Evolutionary conservation across 2,329 filamentous ascomycete species (phyloP), one percentile per base, ranked within the genome.

Genomic region (Diaporthe vexans): DNA sequence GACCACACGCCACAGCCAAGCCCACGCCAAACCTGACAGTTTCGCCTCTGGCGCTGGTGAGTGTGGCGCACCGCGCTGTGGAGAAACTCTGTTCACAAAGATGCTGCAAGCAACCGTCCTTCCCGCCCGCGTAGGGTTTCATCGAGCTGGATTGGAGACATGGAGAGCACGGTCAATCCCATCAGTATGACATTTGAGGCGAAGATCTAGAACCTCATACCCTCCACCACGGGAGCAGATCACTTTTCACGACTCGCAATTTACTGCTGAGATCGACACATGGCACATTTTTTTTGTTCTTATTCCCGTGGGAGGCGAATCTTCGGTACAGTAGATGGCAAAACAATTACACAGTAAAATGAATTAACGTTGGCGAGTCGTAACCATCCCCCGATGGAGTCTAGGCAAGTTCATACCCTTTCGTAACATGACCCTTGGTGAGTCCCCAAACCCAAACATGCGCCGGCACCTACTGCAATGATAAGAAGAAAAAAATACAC

Each of bases 91-190:
- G 48, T 46, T 69, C 72, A 65, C 72, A 52, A 5, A 71, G 72
- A 74, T 74, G 72, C 72, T 74, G 72, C 72, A 74, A 63, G 57
- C 57, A 33, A n/a, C 72, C 72, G 72, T 43, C 21, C 46, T n/a
- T 63, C 43, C 59, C 52, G 71, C 35, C 57, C 48, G 29, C n/a
- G 33, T 65, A 58, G 46, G 57, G 52, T 59, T 61, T 72, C 52
- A 59, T 54, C 54, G 43, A 54, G 17, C 43, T 35, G 26, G 52
- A 37, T 43, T 26, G 19, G 52, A 59, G 40, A 37, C 33, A 2
- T 29, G 26, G 19, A 43, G 24, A 51, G 37, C 48, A 26, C 11
- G 43, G 40, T 24, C 63, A 59, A n/a, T 15, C 33, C 58, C 40
- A 46, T 73, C 63, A 68, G 33, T 4, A 40, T 54, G 48, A 52